These are phyloP conservation scores for Pseudogymnoascus sp. DNA, from an alignment of 2,329 filamentous ascomycete species.

Conservation along the genomic window DNA sequence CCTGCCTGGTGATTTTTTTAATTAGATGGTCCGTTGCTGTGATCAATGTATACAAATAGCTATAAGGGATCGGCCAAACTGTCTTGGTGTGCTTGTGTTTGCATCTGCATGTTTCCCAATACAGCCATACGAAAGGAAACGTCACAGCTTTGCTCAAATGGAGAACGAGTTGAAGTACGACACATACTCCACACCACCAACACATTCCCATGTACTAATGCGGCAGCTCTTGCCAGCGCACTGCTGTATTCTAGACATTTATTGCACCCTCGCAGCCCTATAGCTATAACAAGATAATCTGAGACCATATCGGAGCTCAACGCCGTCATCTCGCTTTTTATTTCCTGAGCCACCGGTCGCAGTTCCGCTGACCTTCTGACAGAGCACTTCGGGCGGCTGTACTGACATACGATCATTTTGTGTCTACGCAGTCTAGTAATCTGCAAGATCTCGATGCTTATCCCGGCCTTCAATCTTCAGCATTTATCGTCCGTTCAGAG, in stretches of 20 bases:
- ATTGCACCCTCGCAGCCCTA: background rate
- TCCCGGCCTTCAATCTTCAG: slow-evolving; percentile 25
- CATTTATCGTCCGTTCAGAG: slow-evolving; percentile 28
- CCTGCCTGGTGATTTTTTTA: too few species aligned
- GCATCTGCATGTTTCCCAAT: slow-evolving; percentile 4
- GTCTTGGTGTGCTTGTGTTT: background rate
- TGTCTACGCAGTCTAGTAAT: slow-evolving; percentile 31
- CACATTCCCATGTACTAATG: background rate
- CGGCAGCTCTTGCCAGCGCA: background rate
- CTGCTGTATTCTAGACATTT: background rate
- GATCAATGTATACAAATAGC: background rate
- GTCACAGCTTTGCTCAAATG: too few species aligned
- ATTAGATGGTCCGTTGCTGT: background rate
- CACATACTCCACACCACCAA: background rate
- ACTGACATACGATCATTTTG: slow-evolving; percentile 27
- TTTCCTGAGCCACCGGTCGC: background rate
- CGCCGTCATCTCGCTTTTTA: background rate
- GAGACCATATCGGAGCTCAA: background rate
- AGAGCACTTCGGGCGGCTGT: slow-evolving; percentile 24
- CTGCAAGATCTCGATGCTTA: slow-evolving; percentile 28
- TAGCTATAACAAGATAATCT: background rate
- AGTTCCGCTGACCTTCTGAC: slow-evolving; percentile 16
- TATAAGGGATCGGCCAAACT: background rate
- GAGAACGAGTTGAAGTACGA: background rate
- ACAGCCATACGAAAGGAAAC: background rate